A percentile compares a stretch with the other conserved stretches of the same genome.
phyloP scores from a whole-genome alignment of 345 rosid species.

The Aethionema arabicum region DNA sequence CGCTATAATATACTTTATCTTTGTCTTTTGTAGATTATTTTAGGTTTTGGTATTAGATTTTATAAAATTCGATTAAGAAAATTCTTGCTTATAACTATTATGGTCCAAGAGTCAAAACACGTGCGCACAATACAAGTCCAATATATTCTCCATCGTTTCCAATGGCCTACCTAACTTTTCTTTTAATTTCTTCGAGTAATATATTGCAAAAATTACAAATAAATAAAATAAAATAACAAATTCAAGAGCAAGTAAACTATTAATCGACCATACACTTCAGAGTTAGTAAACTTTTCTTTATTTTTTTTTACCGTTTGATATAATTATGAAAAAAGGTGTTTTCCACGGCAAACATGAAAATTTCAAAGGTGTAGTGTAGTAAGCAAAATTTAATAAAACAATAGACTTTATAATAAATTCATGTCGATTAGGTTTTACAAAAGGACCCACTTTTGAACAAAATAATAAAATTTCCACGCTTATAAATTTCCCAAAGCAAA shows the following conservation, averaged over 20 bases:
- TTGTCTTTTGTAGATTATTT: too few relatives aligned
- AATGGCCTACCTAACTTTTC: background rate
- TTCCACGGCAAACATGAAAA: background rate
- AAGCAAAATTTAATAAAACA: background rate
- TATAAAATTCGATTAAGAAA: slow-evolving; percentile 1
- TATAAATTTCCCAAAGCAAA: slow-evolving; percentile 23
- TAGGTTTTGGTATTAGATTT: background rate
- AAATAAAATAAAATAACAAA: too few relatives aligned
- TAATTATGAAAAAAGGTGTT: too few relatives aligned
- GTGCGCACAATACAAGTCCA: slow-evolving; percentile 35
- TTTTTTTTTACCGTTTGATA: too few relatives aligned
- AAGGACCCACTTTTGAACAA: slow-evolving; percentile 21
- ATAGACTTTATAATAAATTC: background rate
- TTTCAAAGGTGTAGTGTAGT: slow-evolving; percentile 13
- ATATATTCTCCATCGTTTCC: slow-evolving; percentile 19
- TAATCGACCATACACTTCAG: too few relatives aligned
- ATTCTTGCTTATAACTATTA: background rate
- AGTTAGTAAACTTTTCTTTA: too few relatives aligned
- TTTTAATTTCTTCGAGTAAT: background rate
- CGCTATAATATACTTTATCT: too few relatives aligned
- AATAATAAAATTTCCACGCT: background rate
- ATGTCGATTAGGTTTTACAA: slow-evolving; percentile 7
- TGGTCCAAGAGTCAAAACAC: slow-evolving; percentile 28
- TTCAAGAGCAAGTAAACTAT: too few relatives aligned
- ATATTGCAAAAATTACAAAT: background rate